These are phyloP conservation scores for Teunomyces panamensis DNA, from an alignment of 805 yeast species.

Conservation along the genomic window DNA sequence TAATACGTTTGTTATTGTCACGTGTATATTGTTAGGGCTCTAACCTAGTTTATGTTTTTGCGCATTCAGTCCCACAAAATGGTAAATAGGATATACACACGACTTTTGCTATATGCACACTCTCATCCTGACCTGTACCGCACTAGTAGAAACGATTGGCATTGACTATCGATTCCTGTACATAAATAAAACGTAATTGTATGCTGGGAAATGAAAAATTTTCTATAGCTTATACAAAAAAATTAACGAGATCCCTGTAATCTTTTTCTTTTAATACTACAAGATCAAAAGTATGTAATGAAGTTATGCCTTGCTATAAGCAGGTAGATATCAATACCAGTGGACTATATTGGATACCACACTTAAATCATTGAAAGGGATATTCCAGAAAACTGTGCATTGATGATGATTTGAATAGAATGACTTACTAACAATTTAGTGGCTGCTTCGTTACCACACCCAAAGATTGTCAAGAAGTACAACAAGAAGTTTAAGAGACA, in stretches of 20 bases:
- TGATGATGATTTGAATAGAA: neutral
- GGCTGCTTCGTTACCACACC: conserved; percentile 98
- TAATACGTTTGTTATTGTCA: conserved; percentile 3
- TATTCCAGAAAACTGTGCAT: neutral
- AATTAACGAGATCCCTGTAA: conserved; percentile 3
- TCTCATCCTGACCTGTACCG: neutral
- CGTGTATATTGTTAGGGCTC: conserved; percentile 6
- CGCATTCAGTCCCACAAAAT: neutral
- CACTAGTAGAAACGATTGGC: neutral
- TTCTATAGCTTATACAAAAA: conserved; percentile 2
- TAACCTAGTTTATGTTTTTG: conserved; percentile 1
- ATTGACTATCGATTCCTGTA: neutral
- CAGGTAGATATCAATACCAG: neutral
- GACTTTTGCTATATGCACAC: neutral
- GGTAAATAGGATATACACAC: neutral
- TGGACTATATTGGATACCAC: neutral
- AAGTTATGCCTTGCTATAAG: neutral
- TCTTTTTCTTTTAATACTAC: conserved; percentile 8
- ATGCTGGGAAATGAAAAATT: conserved; percentile 2
- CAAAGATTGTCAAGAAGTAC: conserved; percentile 99
- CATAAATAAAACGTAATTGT: neutral
- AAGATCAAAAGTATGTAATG: conserved; percentile 10
- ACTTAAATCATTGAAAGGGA: neutral
- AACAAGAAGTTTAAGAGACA: conserved; percentile 99
- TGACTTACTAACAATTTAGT: conserved; percentile 38